Percentiles rank a stretch among this genome's conserved stretches.
Conservation (phyloP, 23 red algal species). For the Pyropia haitanensis region DNA sequence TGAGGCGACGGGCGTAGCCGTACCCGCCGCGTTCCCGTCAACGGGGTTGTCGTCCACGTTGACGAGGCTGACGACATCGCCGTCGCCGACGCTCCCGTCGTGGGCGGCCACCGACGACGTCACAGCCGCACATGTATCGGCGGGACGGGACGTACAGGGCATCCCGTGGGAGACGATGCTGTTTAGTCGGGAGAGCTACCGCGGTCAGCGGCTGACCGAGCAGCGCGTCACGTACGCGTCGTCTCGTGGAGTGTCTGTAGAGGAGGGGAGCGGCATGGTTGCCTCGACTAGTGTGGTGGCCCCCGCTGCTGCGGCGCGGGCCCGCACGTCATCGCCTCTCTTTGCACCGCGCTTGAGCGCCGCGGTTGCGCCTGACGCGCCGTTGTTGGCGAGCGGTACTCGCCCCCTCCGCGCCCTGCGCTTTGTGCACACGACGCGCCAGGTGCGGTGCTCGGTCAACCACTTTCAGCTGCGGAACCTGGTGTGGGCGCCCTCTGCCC, state of each 20-base stretch:
- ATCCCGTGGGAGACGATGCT: slow-evolving; percentile 74
- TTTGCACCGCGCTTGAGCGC: not conserved
- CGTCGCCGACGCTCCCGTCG: too few species aligned
- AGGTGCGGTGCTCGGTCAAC: slow-evolving; percentile 66
- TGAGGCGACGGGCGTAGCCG: too few species aligned
- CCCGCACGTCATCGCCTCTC: not conserved
- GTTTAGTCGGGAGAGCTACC: slow-evolving; percentile 52
- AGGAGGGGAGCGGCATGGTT: too few species aligned
- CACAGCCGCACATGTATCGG: slow-evolving; percentile 33
- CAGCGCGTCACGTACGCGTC: slow-evolving; percentile 1
- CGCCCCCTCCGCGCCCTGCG: slow-evolving; percentile 22
- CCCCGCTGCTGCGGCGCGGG: not conserved
- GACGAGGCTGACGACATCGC: too few species aligned
- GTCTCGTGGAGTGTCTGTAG: not conserved
- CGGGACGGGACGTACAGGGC: slow-evolving; percentile 75
- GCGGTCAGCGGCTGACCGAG: slow-evolving; percentile 35
- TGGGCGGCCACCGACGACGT: slow-evolving; percentile 17
- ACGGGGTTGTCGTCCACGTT: too few species aligned
- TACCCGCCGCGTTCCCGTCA: too few species aligned
- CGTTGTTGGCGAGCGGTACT: not conserved
- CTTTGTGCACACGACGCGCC: slow-evolving; percentile 60
- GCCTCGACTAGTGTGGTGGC: too few species aligned
- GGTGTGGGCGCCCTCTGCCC: slow-evolving; percentile 67
- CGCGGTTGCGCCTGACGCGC: not conserved
- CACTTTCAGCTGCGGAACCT: slow-evolving; percentile 96